A percentile compares a stretch with the other conserved stretches of the same genome.
phyloP scores from a whole-genome alignment of 1,284 basidiomycete species.

The Microbotryum saponariae region DNA sequence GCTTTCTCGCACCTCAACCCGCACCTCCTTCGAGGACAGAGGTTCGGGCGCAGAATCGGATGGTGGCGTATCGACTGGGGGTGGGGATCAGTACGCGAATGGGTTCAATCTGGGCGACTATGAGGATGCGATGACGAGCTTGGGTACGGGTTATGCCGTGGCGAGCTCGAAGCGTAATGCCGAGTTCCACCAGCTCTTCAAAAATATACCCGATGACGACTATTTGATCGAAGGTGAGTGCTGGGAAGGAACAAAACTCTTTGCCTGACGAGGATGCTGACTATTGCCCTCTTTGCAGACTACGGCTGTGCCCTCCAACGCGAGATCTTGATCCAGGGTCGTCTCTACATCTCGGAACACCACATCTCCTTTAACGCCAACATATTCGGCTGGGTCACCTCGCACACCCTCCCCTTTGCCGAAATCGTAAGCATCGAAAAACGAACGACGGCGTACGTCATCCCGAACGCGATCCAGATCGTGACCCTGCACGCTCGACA shows the following conservation, averaged over 20 bases:
- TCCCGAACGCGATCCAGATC: conserved; percentile 93
- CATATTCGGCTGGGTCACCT: conserved; percentile 97
- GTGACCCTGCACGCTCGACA: conserved; percentile 68
- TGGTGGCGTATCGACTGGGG: conserved; percentile 13
- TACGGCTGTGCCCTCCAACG: conserved; percentile 94
- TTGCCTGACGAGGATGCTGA: conserved; percentile 8
- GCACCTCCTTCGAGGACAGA: no score
- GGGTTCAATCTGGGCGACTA: conserved; percentile 15
- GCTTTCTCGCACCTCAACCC: no score
- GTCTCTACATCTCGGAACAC: conserved; percentile 95
- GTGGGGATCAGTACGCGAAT: conserved; percentile 6
- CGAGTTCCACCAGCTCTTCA: conserved; percentile 92
- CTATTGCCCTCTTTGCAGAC: conserved; percentile 49
- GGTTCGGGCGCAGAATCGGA: background rate
- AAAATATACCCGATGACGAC: conserved; percentile 78
- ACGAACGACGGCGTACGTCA: conserved; percentile 97
- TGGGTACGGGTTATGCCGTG: conserved; percentile 63
- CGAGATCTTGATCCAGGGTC: conserved; percentile 92
- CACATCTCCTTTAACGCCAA: conserved; percentile 98
- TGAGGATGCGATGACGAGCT: conserved; percentile 28
- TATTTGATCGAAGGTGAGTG: conserved; percentile 78
- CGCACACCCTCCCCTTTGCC: conserved; percentile 85
- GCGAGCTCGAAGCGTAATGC: conserved; percentile 89
- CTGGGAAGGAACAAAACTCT: no score
- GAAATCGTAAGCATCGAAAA: conserved; percentile 89